Evolutionary conservation across 805 yeast species (phyloP).

Genomic region (Blastobotrys americana): DNA sequence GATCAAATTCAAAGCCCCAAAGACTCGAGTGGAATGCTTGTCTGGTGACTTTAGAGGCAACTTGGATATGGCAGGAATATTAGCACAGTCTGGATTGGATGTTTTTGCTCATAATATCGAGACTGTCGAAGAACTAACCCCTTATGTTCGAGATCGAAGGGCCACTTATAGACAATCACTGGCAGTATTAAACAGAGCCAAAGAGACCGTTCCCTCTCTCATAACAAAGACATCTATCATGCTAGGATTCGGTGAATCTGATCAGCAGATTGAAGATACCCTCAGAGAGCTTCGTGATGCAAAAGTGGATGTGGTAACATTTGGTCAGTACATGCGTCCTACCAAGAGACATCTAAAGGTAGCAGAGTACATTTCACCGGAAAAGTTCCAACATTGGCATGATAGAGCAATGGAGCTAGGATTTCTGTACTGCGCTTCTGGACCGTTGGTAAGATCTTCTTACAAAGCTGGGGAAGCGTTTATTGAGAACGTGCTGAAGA

Average conservation of each 20-base stretch:
- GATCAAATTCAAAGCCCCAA: slow-evolving; percentile 84
- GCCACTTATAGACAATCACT: slow-evolving; percentile 91
- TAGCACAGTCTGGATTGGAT: slow-evolving; percentile 84
- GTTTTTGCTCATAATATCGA: slow-evolving; percentile 97
- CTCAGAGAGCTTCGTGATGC: slow-evolving; percentile 66
- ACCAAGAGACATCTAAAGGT: slow-evolving; percentile 98
- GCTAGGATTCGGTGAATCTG: slow-evolving; percentile 96
- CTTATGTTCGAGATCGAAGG: slow-evolving; percentile 90
- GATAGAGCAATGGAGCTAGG: slow-evolving; percentile 79
- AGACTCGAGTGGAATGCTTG: slow-evolving; percentile 84
- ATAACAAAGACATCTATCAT: slow-evolving; percentile 90
- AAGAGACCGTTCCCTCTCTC: slow-evolving; percentile 61
- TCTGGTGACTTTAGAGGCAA: slow-evolving; percentile 96
- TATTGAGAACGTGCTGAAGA: slow-evolving; percentile 84
- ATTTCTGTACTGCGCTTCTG: slow-evolving; percentile 92
- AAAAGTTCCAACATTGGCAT: slow-evolving; percentile 90
- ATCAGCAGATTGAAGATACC: slow-evolving; percentile 75
- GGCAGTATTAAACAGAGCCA: slow-evolving; percentile 71
- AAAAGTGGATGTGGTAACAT: slow-evolving; percentile 89
- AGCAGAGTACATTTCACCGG: slow-evolving; percentile 90
- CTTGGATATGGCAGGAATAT: slow-evolving; percentile 63
- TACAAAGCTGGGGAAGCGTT: slow-evolving; percentile 98
- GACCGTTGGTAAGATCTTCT: slow-evolving; percentile 92
- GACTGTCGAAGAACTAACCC: slow-evolving; percentile 92
- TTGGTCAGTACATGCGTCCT: slow-evolving; percentile 99